Evolutionary conservation across 2,329 filamentous ascomycete genomes (phyloP), one percentile per base, ranked within the genome.

Genomic region (Diaporthe citriasiana): DNA sequence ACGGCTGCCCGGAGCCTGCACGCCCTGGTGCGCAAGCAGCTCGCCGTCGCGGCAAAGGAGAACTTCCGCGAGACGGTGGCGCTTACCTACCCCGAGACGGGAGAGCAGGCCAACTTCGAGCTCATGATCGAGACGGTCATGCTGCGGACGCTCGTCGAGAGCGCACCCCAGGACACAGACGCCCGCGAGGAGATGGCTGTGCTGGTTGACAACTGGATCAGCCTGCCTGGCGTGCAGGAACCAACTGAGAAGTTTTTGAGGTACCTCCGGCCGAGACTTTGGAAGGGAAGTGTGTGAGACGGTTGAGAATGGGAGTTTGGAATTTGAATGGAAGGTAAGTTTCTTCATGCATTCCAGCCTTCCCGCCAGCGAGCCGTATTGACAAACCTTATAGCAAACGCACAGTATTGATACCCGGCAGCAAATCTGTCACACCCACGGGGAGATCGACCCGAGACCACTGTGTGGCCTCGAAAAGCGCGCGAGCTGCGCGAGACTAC

Each of bases 51-150:
- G 10, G 74, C 74, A 59, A 73, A 63, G 59, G 74, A 75, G 25
- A 71, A 71, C 53, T 75, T 40, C 66, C 74, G 74, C n/a, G 74
- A 75, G 71, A 75, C 74, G 2, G 51, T 63, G 7, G 57, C 72
- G 13, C 71, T 75, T 10, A 72, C 73, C 30, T 73, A 73, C 59
- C 74, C 74, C 27, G 74, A 75, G 74, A 73, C 74, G 35, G 74
- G 74, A 35, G 74, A 75, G 66, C 74, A 75, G 59, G 74, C 74
- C 35, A 73, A 75, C 66, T 75, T 75, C 15, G 74, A 75, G 74
- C 68, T 75, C 10, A 60, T 75, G 66, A 72, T 75, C 53, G 74
- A 75, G 71, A 75, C 74, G 17, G 74, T 75, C 47, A 69, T 75
- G 71, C 71, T 75, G 56, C 42, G 74, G 13, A 45, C 56, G 17